Base-by-base conservation (phyloP, 306 rosid species). In the Cicer judaicum region DNA sequence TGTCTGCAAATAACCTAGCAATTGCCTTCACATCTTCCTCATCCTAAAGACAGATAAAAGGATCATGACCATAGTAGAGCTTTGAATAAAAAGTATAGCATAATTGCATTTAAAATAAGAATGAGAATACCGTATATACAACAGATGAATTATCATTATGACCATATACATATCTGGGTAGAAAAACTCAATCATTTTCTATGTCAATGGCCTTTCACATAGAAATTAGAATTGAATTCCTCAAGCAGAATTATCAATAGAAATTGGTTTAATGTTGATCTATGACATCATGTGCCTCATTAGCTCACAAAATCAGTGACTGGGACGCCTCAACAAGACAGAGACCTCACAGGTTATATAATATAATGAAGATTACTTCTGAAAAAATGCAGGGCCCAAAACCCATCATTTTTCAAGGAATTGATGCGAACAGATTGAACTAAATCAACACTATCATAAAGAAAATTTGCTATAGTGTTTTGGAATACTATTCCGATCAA, bases 11-110 rank as follows among this genome's bases (percentile, higher is more conserved):
- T 79, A 95, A 88, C 79, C 98, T 90, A 73, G 96, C 97, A 87
- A 95, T 90, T 7, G 99, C 98, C 93, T 95, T 95, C 83, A 90
- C 98, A 73, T 95, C 99, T 86, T 95, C 99, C 84, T 95, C 99
- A 68, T 92, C 99, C 99, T 95, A 72, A 76, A 84, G 84, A 61
- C 15, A 79, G 73, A 78, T 41, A 80, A 29, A 47, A 73, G 73
- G 24, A 65, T 66, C 36, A 50, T 59, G 65, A 54, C 71, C 60
- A 38, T 2, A 36, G 52, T n/a, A 80, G 40, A 63, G 42, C 21
- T 54, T 16, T 36, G 10, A 78, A 52, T 39, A 73, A 41, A 7
- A 67, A 52, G 62, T 60, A 69, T 18, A 67, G 74, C 65, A 64
- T 64, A 68, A 43, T 12, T 55, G 56, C 21, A 18, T 60, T 43